These are phyloP conservation scores for Kluyveromyces nonfermentans DNA, from an alignment of 805 yeast genomes.

Conservation along the genomic window DNA sequence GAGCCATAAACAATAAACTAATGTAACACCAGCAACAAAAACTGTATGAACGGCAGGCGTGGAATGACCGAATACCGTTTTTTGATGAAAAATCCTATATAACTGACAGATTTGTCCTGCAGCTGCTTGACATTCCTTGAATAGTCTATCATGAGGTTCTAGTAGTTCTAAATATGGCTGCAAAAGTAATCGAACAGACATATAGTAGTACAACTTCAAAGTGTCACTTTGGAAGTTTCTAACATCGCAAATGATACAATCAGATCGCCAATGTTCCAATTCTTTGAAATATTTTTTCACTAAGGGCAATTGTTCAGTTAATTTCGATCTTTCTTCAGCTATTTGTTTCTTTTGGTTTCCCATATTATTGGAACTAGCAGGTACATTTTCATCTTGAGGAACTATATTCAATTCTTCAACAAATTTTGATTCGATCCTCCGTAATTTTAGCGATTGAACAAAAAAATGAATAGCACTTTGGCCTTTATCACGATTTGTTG, in stretches of 20 bases:
- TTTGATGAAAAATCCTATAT: conserved; percentile 53
- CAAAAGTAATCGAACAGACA: conserved; percentile 49
- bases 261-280: conserved; percentile 48
- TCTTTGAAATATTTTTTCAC: conserved; percentile 46
- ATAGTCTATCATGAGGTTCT: conserved; percentile 50
- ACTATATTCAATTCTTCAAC: conserved; percentile 42
- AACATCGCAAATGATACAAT: conserved; percentile 34
- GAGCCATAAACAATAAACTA: conserved; percentile 58
- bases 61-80: conserved; percentile 53
- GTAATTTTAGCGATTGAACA: conserved; percentile 46
- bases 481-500: conserved; percentile 22
- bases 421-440: conserved; percentile 52
- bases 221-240: conserved; percentile 51
- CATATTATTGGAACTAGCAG: neutral
- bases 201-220: conserved; percentile 46
- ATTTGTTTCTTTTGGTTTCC: conserved; percentile 4
- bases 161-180: conserved; percentile 57
- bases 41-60: conserved; percentile 59
- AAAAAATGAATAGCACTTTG: conserved; percentile 37
- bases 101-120: conserved; percentile 63
- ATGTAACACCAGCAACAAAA: conserved; percentile 60
- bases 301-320: conserved; percentile 35
- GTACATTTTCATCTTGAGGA: conserved; percentile 11
- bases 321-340: conserved; percentile 10
- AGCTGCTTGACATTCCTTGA: conserved; percentile 60